These are phyloP conservation scores for Calocybe indica DNA, from an alignment of 768 basidiomycete species.

Conservation along the genomic window DNA sequence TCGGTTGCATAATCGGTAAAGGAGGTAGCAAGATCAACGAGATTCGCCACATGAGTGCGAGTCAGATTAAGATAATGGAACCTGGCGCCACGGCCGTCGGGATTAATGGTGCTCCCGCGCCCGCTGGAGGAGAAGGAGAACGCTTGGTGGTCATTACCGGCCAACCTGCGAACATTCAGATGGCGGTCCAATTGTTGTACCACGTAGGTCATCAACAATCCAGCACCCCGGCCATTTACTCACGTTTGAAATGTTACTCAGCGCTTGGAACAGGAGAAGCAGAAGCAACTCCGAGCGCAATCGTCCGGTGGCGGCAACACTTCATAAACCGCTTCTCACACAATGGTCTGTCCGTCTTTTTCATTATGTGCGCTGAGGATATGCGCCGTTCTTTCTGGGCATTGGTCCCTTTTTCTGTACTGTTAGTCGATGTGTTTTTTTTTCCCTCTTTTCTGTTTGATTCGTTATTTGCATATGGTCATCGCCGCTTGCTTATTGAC, in stretches of 20 bases:
- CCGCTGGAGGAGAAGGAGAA: conserved; percentile 78
- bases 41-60: conserved; percentile 91
- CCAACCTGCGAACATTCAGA: conserved; percentile 90
- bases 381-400: too few relatives aligned
- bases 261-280: conserved; percentile 87
- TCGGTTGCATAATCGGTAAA: conserved; percentile 97
- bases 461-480: too few relatives aligned
- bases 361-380: too few relatives aligned
- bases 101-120: conserved; percentile 62
- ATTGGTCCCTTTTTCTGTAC: conserved; percentile 8
- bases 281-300: conserved; percentile 56
- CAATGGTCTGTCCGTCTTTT: conserved; percentile 9
- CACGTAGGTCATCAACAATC: conserved; percentile 45
- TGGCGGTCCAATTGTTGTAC: conserved; percentile 90
- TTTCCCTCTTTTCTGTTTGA: too few relatives aligned
- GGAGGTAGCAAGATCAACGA: conserved; percentile 99
- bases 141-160: conserved; percentile 95
- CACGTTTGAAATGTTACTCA: conserved; percentile 21
- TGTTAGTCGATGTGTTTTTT: too few relatives aligned
- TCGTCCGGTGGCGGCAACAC: neutral
- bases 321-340: conserved; percentile 9
- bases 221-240: conserved; percentile 1
- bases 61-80: conserved; percentile 98
- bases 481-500: too few relatives aligned
- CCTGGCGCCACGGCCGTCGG: conserved; percentile 76